These are phyloP conservation scores for Penicillium sp. DNA, from an alignment of 2,329 filamentous ascomycete species.

Conservation along the genomic window DNA sequence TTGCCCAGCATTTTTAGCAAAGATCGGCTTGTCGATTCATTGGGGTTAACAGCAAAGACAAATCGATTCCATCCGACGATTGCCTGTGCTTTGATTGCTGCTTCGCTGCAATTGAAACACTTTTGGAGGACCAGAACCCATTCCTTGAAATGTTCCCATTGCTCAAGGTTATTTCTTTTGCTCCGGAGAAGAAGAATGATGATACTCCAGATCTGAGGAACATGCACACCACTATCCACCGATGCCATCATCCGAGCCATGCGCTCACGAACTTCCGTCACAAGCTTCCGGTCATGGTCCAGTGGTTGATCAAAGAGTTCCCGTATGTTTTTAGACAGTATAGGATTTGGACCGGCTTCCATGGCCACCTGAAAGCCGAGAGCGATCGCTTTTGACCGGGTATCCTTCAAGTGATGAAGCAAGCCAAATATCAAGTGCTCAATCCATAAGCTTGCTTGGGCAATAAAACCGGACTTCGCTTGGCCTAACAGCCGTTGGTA, in stretches of 20 bases:
- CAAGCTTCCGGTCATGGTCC: constrained; percentile 61
- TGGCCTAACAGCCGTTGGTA: constrained; percentile 77
- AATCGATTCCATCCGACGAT: constrained; percentile 85
- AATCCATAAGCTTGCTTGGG: constrained; percentile 72
- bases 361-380: constrained; percentile 71
- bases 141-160: constrained; percentile 69
- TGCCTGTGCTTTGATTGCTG: constrained; percentile 69
- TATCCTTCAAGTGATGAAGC: constrained; percentile 74
- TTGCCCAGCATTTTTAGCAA: constrained; percentile 65
- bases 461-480: constrained; percentile 66
- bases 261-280: constrained; percentile 65
- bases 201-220: constrained; percentile 87
- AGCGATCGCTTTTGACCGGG: constrained; percentile 70
- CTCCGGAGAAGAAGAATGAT: constrained; percentile 72
- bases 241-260: constrained; percentile 65
- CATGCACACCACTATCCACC: constrained; percentile 61
- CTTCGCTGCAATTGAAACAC: constrained; percentile 79
- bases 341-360: constrained; percentile 66
- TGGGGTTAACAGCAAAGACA: constrained; percentile 69
- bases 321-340: constrained; percentile 64
- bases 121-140: constrained; percentile 79
- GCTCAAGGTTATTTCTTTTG: constrained; percentile 56
- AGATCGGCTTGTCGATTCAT: constrained; percentile 55
- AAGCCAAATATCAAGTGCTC: constrained; percentile 78
- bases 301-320: constrained; percentile 51